phyloP scores from a whole-genome alignment of 2,329 filamentous ascomycete genomes.

The Penicillium expansum region DNA sequence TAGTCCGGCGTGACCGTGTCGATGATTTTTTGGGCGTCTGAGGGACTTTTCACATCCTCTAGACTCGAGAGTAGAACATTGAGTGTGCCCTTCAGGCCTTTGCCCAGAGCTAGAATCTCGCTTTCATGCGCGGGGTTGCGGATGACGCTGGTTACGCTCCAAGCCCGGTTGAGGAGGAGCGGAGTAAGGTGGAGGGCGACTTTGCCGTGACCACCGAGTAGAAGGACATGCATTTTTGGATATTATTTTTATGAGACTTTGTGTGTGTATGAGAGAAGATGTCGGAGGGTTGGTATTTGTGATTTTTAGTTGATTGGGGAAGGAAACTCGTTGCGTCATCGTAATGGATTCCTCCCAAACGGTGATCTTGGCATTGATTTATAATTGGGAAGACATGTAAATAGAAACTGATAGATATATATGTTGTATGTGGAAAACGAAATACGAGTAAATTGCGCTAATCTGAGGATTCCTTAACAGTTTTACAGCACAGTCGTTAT shows the following conservation, averaged over 20 bases:
- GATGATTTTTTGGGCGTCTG: constrained; percentile 62
- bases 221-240: constrained; percentile 55
- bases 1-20: constrained; percentile 44
- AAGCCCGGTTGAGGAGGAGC: constrained; percentile 68
- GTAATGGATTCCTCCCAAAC: not conserved
- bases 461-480: not conserved
- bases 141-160: constrained; percentile 76
- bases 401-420: not conserved
- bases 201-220: constrained; percentile 81
- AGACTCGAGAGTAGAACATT: constrained; percentile 68
- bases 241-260: not conserved
- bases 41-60: constrained; percentile 65
- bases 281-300: not conserved
- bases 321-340: not conserved
- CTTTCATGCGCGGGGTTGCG: constrained; percentile 66
- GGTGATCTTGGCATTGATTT: constrained; percentile 1
- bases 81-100: constrained; percentile 60
- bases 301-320: not conserved
- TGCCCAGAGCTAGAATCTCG: constrained; percentile 61
- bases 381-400: not conserved
- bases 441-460: not conserved
- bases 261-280: not conserved
- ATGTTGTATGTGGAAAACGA: too few species aligned
- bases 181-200: constrained; percentile 72
- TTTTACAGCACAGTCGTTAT: not conserved